Base-by-base conservation (phyloP, 2,329 filamentous ascomycete genomes). In the Westerdykella sp. region DNA sequence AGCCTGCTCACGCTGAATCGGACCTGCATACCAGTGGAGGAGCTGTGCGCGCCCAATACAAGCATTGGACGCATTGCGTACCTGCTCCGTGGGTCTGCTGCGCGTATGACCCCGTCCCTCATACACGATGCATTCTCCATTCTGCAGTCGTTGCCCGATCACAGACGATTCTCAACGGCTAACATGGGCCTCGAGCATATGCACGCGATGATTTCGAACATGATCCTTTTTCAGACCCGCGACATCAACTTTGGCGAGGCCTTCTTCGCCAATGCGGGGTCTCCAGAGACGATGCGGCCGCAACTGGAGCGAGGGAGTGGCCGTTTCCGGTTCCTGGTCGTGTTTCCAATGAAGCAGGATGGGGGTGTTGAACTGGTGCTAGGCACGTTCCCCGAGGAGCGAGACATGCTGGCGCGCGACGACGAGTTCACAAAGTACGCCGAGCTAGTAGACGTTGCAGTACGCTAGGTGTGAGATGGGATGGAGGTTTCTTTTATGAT, bases 341-440 rank as follows among this genome's bases (percentile, higher is more conserved):
- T 63, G 9, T 52, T 42, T 39, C 60, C 60, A 1, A 40, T 63
- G 47, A 58, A 48, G 35, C 23, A 37, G 3, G 56, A 64, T 53
- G 50, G 52, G 4, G 47, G 52, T 16, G 41, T 56, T 3, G 54
- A 56, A 42, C 42, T 56, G 11, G 46, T 41, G 0, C 28, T 55
- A 10, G 50, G 52, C 0, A 55, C 48, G 0, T 47, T 48, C 9
- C 47, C 50, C 16, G 73, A 73, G 30, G 76, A 78, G 50, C 63
- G 78, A 21, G 59, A 67, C 31, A 57, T 57, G 40, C 50, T 80
- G 40, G 70, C 50, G 46, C 37, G 3, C 2, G 74, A 78, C 54
- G 55, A 63, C 16, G 65, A 69, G 38, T 76, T 76, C 44, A 42
- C 13, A 10, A 65, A 50, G 36, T 73, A 67, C 55, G 66, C 48